Evolutionary conservation across 2,329 filamentous ascomycete genomes (phyloP), one percentile per base, ranked within the genome.

Genomic region (Fusarium fracticaudum): DNA sequence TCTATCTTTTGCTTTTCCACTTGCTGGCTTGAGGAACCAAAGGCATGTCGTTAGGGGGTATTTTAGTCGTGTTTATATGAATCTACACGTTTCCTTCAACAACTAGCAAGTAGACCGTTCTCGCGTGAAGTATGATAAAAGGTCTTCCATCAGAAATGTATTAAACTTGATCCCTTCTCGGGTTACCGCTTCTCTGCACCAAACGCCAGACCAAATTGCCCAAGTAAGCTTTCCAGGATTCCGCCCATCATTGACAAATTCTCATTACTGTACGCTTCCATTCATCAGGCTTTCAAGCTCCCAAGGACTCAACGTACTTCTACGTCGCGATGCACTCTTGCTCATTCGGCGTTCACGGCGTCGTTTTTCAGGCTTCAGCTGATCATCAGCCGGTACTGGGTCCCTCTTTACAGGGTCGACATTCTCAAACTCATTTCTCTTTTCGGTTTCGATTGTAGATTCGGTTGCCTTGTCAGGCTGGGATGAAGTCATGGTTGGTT

Each of bases 231-330:
- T 66, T 64, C 59, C 72, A 72, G 61, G 57, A 65, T 76, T 67
- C 59, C 71, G 48, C 47, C 62, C 55, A 57, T 75, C 62, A 75
- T 72, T 47, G 66, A 62, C 38, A 69, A 64, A 64, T 69, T 55
- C 47, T 51, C 40, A 71, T 77, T 66, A 81, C 84, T 87, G 67
- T 86, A 90, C 66, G 78, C 76, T 78, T 11, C 87, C 87, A 6
- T 83, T 75, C 60, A 92, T 91, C 79, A 93, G 80, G 50, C 87
- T 90, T 82, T 93, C 89, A 78, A 95, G 82, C 82, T 96, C 93
- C 86, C 92, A 92, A 7, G 92, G 91, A 77, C 89, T 94, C 38
- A 96, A 84, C 26, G 93, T 95, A 78, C 92, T 94, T 80, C 93
- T 88, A 79, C 93, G 87, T 79, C 92, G 85, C 68, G 88, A 91